These are phyloP conservation scores for Phragmites australis DNA, from an alignment of 176 grass and related monocot genomes.

Conservation along the genomic window DNA sequence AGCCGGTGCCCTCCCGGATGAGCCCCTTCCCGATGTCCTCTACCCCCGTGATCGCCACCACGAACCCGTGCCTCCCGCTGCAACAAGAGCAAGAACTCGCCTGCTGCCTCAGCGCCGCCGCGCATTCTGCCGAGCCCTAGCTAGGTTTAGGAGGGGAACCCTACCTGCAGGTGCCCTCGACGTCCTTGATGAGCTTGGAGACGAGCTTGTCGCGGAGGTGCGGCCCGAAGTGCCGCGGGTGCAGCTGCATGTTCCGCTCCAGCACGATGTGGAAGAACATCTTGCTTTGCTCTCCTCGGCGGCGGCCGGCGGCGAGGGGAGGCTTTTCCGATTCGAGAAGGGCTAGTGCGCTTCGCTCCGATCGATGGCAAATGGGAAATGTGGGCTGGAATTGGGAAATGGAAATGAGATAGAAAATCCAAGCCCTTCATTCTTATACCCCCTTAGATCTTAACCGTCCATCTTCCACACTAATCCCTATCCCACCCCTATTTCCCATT, in stretches of 20 bases:
- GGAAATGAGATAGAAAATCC: no score
- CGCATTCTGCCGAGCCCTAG: not conserved
- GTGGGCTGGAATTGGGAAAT: no score
- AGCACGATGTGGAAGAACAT: conserved; percentile 99
- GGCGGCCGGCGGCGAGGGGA: conserved; percentile 29
- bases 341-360: no score
- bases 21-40: conserved; percentile 98
- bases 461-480: no score
- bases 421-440: no score
- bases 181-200: conserved; percentile 98
- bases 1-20: conserved; percentile 91
- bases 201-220: conserved; percentile 95
- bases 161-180: conserved; percentile 97
- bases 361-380: no score
- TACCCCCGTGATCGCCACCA: conserved; percentile 93
- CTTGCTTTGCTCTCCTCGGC: conserved; percentile 15
- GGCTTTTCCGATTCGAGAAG: not conserved
- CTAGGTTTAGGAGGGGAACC: conserved; percentile 22
- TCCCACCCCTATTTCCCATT: no score
- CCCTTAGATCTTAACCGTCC: no score
- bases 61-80: conserved; percentile 93
- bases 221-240: conserved; percentile 92
- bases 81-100: not conserved
- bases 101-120: not conserved
- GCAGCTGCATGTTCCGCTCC: conserved; percentile 98